Evolutionary conservation across 2,329 filamentous ascomycete genomes (phyloP).

Genomic region (Celoporthe dispersa): DNA sequence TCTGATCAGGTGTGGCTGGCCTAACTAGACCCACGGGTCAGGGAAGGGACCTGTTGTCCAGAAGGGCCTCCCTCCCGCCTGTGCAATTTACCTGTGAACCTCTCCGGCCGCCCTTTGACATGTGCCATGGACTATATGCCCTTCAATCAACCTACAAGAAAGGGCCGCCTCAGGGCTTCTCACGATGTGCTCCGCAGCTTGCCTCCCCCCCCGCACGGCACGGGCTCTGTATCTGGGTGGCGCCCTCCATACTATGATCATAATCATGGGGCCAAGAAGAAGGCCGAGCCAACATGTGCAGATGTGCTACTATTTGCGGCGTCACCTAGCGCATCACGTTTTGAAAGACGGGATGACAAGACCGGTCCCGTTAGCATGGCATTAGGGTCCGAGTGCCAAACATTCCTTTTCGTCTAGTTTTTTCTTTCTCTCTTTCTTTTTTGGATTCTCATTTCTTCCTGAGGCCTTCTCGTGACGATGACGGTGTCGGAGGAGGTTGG

Average conservation of each 20-base stretch:
- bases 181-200: neutral
- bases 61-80: neutral
- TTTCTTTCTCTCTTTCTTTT: neutral
- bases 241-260: neutral
- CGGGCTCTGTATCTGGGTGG: neutral
- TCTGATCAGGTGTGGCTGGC: neutral
- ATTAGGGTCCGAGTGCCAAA: neutral
- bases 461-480: neutral
- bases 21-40: neutral
- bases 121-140: too few species aligned
- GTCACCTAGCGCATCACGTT: neutral
- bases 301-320: constrained; percentile 5
- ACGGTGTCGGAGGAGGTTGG: neutral
- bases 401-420: constrained; percentile 1
- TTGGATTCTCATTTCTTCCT: neutral
- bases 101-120: neutral
- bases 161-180: neutral
- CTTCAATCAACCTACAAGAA: neutral
- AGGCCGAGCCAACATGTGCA: neutral
- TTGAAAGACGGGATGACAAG: constrained; percentile 4
- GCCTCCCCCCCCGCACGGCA: neutral
- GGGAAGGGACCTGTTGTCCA: neutral
- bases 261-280: neutral
- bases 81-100: neutral
- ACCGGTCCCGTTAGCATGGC: neutral